Evolutionary conservation across 176 grass and related monocot genomes (phyloP), one percentile per base, ranked within the genome.

Genomic region (Secale cereale): DNA sequence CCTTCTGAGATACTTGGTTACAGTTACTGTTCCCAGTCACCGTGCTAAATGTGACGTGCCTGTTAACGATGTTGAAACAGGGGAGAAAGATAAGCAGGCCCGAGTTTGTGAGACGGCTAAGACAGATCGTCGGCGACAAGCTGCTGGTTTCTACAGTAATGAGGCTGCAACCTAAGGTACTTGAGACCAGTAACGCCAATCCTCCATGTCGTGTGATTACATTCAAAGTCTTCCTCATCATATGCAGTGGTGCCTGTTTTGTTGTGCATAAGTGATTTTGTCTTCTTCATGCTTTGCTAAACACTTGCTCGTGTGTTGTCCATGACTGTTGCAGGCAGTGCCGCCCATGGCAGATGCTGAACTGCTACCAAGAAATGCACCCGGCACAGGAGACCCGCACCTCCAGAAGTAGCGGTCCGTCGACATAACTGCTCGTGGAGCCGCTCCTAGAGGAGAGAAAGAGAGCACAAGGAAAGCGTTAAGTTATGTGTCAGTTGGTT

Each of bases 121-220:
- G 87, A 83, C 85, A 90, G 32, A 89, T 94, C 70, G 63, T 94
- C 40, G 92, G 92, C 25, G 92, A 97, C 76, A 90, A 90, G 78
- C 67, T 97, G 37, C 74, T 97, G 81, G 77, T 90, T 86, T 92
- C 91, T n/a, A 92, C 87, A 28, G 87, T 94, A 69, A 10, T 80
- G 89, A 89, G 85, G 52, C 89, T 94, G 62, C 89, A 97, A 35
- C 87, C 90, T 48, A 90, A 94, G 94, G 94, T 93, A 78, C 46
- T 23, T 59, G 54, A 57, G 19, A 22, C 0, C 54, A 22, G 22
- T 37, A 77, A 4, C 23, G 6, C 27, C 40, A 31, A 4, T 37
- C 26, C 69, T 84, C 77, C n/a, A 11, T 35, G 6, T n/a, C 3
- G 7, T 16, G 5, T 22, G 20, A 10, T 13, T 82, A 3, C 65